Evolutionary conservation across 345 rosid genomes (phyloP), one percentile per base, ranked within the genome.

Genomic region (Sisymbrium irio): DNA sequence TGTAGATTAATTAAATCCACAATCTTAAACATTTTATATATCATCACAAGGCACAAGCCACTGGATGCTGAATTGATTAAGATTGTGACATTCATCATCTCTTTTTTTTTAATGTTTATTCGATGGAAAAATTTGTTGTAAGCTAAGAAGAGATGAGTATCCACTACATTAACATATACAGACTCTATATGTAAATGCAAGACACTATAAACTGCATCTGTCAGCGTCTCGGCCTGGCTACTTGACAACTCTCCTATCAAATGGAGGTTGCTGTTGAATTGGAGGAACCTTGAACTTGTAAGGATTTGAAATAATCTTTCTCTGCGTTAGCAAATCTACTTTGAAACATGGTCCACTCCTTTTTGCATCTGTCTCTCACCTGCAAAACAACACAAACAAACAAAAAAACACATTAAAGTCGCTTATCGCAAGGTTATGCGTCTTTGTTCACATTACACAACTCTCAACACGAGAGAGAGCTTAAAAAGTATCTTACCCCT

Each of bases 281-380:
- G 46, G 84, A 50, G 39, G 81, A 56, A 40, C 65, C 74, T 47
- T 68, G 54, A 32, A 72, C 84, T 39, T 77, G 50, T 58, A 71
- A 25, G 0, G 80, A 57, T 68, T 71, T 75, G 30, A 65, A 89
- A 71, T 95, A 86, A 14, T 85, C 81, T 54, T 71, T 88, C 83
- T 95, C 92, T 7, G 99, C 97, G 19, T 50, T 56, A 1, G 73
- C 66, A 80, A 92, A 42, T 62, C 99, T 82, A 62, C 86, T 84
- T 69, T 85, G 93, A 69, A 95, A 95, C 88, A 87, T 88, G 9
- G 69, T 62, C 99, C 99, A 95, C 78, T 95, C 99, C 65, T 62
- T 87, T 75, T 78, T 83, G 80, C 99, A 95, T 81, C 99, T 92
- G 70, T 86, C 88, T 70, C 96, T 88, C 69, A 92, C 98, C 97